These are phyloP conservation scores for Cylindrotheca fusiformis DNA, from an alignment of 108 stramenopile species.

Conservation along the genomic window DNA sequence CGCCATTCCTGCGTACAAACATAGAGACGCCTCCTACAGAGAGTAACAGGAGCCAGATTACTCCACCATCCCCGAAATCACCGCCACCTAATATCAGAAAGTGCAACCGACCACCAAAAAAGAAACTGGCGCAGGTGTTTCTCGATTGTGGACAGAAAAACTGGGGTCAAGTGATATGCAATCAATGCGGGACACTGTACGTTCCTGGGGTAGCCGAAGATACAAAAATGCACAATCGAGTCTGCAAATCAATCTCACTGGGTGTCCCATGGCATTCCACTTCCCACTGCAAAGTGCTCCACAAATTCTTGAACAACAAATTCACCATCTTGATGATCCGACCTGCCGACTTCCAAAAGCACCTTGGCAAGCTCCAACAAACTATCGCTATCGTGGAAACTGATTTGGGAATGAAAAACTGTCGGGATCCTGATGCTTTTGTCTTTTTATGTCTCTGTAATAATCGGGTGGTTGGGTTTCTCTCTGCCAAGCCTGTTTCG, in stretches of 20 bases:
- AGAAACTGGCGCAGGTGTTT: slow-evolving; percentile 52
- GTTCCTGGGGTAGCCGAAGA: slow-evolving; percentile 74
- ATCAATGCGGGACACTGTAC: slow-evolving; percentile 67
- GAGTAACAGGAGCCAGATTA: background rate
- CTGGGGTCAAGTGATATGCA: slow-evolving; percentile 67
- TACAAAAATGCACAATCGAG: slow-evolving; percentile 38
- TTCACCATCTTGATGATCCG: background rate
- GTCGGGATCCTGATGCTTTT: too few relatives aligned
- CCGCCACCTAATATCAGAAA: background rate
- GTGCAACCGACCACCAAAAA: background rate
- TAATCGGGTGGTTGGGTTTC: slow-evolving; percentile 61
- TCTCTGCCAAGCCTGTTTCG: slow-evolving; percentile 45
- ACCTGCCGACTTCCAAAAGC: background rate
- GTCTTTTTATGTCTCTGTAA: slow-evolving; percentile 62
- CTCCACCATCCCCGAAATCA: background rate
- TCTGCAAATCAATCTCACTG: slow-evolving; percentile 49
- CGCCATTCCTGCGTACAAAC: too few relatives aligned
- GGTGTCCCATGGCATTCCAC: slow-evolving; percentile 51
- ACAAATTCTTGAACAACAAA: background rate
- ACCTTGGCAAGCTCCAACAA: background rate
- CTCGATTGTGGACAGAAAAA: slow-evolving; percentile 75
- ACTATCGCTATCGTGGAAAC: slow-evolving; percentile 2
- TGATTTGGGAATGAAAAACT: slow-evolving; percentile 20
- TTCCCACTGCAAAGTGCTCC: background rate
- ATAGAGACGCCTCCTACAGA: background rate